Percentiles rank a stretch among this genome's conserved stretches.
phyloP scores from a whole-genome alignment of 2,329 filamentous ascomycete species.

The Colletotrichum tamarilloi region DNA sequence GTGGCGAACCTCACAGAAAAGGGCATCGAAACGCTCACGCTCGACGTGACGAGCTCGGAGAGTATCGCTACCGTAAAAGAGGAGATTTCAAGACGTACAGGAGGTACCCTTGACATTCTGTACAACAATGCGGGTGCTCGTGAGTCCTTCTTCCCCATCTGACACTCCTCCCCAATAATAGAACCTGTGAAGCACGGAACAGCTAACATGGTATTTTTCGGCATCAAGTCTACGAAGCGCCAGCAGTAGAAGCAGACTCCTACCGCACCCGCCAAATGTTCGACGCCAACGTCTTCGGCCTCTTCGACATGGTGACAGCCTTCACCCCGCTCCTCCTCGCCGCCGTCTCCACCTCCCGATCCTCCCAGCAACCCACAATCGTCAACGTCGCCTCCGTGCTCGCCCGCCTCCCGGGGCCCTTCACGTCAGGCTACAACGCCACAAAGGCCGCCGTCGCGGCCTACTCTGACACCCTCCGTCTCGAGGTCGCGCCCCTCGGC shows the following conservation, averaged over 20 bases:
- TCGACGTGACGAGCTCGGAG: conserved; percentile 52
- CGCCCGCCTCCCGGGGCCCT: conserved; percentile 44
- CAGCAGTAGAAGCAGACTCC: conserved; percentile 39
- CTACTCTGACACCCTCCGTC: conserved; percentile 48
- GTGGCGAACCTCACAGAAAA: conserved; percentile 43
- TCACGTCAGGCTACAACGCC: conserved; percentile 53
- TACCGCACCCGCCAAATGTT: conserved; percentile 43
- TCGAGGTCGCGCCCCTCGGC: conserved; percentile 50
- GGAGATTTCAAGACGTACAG: conserved; percentile 46
- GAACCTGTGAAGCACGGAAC: too few species aligned
- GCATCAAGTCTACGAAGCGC: conserved; percentile 34
- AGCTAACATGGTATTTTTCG: too few species aligned
- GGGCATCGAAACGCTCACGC: conserved; percentile 49
- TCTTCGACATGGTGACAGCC: conserved; percentile 50
- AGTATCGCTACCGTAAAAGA: conserved; percentile 43
- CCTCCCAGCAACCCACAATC: conserved; percentile 38
- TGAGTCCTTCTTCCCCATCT: conserved; percentile 17
- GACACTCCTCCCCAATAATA: too few species aligned
- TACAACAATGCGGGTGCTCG: conserved; percentile 55
- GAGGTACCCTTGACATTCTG: conserved; percentile 53
- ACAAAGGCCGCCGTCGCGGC: conserved; percentile 55
- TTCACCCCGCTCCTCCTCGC: conserved; percentile 51
- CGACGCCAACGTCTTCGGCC: conserved; percentile 51
- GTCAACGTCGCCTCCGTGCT: conserved; percentile 55
- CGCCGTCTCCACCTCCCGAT: conserved; percentile 39